Evolutionary conservation across 345 rosid genomes (phyloP).

Genomic region (Populus tremula): DNA sequence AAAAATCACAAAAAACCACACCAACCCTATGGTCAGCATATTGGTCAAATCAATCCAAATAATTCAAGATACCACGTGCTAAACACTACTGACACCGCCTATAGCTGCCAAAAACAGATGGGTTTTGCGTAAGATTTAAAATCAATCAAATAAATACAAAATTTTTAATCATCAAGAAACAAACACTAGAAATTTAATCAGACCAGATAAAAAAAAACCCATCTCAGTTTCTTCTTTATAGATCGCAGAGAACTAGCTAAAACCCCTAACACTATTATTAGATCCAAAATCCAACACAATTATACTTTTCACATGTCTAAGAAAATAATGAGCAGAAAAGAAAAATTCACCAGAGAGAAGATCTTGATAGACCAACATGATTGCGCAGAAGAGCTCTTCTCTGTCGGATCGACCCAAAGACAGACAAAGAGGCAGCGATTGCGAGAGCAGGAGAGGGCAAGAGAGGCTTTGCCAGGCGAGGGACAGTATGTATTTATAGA

Average conservation of each 20-base stretch:
- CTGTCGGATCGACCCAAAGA: conserved; percentile 33
- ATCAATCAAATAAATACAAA: too few relatives aligned
- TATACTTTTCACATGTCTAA: conserved; percentile 9
- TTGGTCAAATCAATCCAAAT: background rate
- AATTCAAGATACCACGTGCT: background rate
- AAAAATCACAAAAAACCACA: background rate
- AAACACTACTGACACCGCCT: background rate
- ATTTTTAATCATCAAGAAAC: background rate
- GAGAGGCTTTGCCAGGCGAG: rapidly evolving
- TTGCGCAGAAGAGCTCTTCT: conserved; percentile 28
- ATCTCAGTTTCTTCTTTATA: background rate
- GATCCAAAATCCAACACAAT: background rate
- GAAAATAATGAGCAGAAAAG: background rate
- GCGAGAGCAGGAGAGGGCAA: conserved; percentile 25
- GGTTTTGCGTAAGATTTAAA: background rate
- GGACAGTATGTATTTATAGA: conserved; percentile 22
- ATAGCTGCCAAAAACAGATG: background rate
- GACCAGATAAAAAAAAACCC: background rate
- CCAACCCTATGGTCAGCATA: background rate
- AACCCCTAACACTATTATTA: background rate
- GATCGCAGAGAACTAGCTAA: background rate
- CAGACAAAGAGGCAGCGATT: conserved; percentile 29
- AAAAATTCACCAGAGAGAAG: conserved; percentile 48
- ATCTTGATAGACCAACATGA: conserved; percentile 97
- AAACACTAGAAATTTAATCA: background rate